These are phyloP conservation scores for Didymella exigua DNA, from an alignment of 2,329 filamentous ascomycete species.

Conservation along the genomic window DNA sequence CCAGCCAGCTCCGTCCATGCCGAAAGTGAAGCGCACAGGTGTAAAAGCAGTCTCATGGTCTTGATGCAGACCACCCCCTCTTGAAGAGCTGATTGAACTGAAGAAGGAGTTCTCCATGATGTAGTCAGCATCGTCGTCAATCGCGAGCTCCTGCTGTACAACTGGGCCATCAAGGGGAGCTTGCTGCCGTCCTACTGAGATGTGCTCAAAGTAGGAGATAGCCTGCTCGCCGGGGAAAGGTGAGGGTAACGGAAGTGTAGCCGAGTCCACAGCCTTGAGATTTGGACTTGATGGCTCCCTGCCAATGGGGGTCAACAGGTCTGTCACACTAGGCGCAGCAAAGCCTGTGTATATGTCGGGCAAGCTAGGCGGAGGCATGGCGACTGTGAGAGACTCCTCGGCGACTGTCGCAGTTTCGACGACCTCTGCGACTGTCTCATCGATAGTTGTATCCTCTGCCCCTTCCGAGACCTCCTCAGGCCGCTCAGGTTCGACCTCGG, in stretches of 20 bases:
- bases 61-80: constrained; percentile 27
- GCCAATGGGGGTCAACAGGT: constrained; percentile 39
- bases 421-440: constrained; percentile 1
- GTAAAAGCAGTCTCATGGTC: constrained; percentile 46
- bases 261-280: constrained; percentile 42
- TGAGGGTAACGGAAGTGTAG: constrained; percentile 46
- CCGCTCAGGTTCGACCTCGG: constrained; percentile 4
- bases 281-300: constrained; percentile 44
- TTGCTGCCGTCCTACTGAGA: constrained; percentile 8
- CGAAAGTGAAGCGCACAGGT: constrained; percentile 45
- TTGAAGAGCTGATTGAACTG: constrained; percentile 40
- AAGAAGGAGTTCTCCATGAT: constrained; percentile 43
- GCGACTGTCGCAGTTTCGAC: neutral
- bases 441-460: constrained; percentile 4
- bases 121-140: constrained; percentile 30
- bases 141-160: constrained; percentile 13
- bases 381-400: constrained; percentile 7
- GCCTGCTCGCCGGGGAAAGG: constrained; percentile 45
- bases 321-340: constrained; percentile 11
- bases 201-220: constrained; percentile 39
- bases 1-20: constrained; percentile 39
- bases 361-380: constrained; percentile 44
- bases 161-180: neutral
- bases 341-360: constrained; percentile 32
- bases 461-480: neutral